Conservation (phyloP, 1,284 basidiomycete species). For the Rugosomyces carneus region DNA sequence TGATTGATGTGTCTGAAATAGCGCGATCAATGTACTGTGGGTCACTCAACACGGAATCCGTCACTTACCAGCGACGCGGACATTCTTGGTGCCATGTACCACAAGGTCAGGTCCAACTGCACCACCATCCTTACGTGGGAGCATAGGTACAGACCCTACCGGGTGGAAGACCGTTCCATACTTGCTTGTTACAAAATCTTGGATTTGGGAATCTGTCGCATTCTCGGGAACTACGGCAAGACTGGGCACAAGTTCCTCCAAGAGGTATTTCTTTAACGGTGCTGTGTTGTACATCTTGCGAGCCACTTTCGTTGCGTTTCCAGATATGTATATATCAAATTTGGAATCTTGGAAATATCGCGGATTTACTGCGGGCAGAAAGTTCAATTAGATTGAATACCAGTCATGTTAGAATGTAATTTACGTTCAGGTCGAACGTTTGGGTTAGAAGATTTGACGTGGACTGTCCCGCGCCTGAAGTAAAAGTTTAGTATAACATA, state of each 20-base stretch:
- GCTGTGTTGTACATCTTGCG: constrained; percentile 8
- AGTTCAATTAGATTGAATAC: not conserved
- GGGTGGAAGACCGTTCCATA: constrained; percentile 9
- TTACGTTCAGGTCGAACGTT: constrained; percentile 11
- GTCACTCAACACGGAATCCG: not conserved
- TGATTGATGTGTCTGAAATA: constrained; percentile 10
- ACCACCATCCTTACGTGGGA: constrained; percentile 11
- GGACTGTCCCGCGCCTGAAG: constrained; percentile 13
- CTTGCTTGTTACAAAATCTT: not conserved
- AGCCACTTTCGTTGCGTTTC: constrained; percentile 9
- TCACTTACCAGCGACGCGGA: constrained; percentile 12
- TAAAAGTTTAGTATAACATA: too few relatives aligned
- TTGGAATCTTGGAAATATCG: constrained; percentile 5
- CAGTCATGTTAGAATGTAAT: not conserved
- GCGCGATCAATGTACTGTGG: not conserved
- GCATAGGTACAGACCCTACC: constrained; percentile 13
- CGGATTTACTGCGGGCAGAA: constrained; percentile 7
- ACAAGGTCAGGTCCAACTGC: constrained; percentile 2
- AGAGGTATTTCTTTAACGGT: constrained; percentile 4
- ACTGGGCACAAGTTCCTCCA: constrained; percentile 6
- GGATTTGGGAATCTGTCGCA: constrained; percentile 8
- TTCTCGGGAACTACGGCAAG: constrained; percentile 5
- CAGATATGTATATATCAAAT: constrained; percentile 10
- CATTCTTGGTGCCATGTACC: constrained; percentile 13
- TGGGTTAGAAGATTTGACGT: constrained; percentile 11